A percentile compares a stretch with the other conserved stretches of the same genome.
Conservation (phyloP, 306 rosid genomes). For the Sicyos baderoa region DNA sequence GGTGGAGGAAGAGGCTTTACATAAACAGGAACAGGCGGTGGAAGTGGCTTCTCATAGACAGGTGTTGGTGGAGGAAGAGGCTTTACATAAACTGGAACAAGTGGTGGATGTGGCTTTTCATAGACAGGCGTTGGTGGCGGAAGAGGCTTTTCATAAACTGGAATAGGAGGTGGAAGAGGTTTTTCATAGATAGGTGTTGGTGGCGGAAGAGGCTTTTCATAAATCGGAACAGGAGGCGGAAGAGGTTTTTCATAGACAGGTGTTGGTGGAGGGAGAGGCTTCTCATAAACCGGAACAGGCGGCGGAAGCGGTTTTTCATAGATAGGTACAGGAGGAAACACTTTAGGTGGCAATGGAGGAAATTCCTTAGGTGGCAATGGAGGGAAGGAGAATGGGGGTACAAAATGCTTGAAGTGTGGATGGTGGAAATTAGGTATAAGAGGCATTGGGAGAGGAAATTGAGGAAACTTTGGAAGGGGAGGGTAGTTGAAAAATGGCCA, state of each 20-base stretch:
- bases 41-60: background rate
- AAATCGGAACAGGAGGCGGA: conserved; percentile 1
- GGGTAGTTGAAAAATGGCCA: conserved; percentile 52
- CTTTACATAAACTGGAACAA: background rate
- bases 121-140: background rate
- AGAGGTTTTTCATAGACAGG: conserved; percentile 12
- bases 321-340: conserved; percentile 8
- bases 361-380: conserved; percentile 19
- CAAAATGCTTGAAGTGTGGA: conserved; percentile 16
- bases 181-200: background rate
- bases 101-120: conserved; percentile 21
- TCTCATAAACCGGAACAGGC: background rate
- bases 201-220: conserved; percentile 13
- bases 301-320: background rate
- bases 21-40: background rate
- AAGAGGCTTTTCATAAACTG: conserved; percentile 1
- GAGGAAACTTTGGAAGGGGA: conserved; percentile 27
- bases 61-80: conserved; percentile 20
- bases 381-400: conserved; percentile 19
- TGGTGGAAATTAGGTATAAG: conserved; percentile 12
- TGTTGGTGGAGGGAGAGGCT: conserved; percentile 11
- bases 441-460: conserved; percentile 11
- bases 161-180: conserved; percentile 16
- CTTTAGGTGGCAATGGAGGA: too few species aligned
- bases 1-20: conserved; percentile 19